These are phyloP conservation scores for Talaromyces sp. DNA, from an alignment of 2,329 filamentous ascomycete species.

Conservation along the genomic window DNA sequence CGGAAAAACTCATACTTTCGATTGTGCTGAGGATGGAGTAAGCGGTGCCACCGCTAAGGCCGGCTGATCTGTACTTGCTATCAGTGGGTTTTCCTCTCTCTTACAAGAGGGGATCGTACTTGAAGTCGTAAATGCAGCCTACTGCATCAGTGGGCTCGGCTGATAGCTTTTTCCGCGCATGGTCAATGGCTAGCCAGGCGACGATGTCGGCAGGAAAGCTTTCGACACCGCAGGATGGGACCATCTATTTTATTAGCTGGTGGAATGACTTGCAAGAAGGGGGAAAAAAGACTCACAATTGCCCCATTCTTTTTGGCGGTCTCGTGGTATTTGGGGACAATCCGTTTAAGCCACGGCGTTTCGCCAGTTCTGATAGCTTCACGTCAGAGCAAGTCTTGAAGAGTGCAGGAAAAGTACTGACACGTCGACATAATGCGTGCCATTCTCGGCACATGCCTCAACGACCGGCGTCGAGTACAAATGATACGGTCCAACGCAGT, in stretches of 20 bases:
- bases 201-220: constrained; percentile 57
- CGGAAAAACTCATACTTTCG: constrained; percentile 40
- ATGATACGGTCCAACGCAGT: constrained; percentile 60
- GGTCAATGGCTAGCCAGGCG: constrained; percentile 49
- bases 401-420: constrained; percentile 22
- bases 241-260: constrained; percentile 40
- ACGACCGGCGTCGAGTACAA: constrained; percentile 61
- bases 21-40: constrained; percentile 60
- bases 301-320: constrained; percentile 56
- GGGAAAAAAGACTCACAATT: constrained; percentile 43
- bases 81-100: constrained; percentile 1
- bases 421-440: constrained; percentile 65
- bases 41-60: constrained; percentile 58
- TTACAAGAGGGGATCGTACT: constrained; percentile 26
- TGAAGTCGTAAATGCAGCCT: constrained; percentile 51
- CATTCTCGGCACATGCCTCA: constrained; percentile 59
- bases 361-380: constrained; percentile 51
- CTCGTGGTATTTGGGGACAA: constrained; percentile 58
- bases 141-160: constrained; percentile 49
- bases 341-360: constrained; percentile 59
- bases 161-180: constrained; percentile 49
- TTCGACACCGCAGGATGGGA: constrained; percentile 58
- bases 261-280: neutral
- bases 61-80: constrained; percentile 29
- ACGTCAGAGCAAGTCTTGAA: constrained; percentile 6